A percentile compares a stretch with the other conserved stretches of the same genome.
Conservation (phyloP, 805 yeast species). For the Candida michaelii region DNA sequence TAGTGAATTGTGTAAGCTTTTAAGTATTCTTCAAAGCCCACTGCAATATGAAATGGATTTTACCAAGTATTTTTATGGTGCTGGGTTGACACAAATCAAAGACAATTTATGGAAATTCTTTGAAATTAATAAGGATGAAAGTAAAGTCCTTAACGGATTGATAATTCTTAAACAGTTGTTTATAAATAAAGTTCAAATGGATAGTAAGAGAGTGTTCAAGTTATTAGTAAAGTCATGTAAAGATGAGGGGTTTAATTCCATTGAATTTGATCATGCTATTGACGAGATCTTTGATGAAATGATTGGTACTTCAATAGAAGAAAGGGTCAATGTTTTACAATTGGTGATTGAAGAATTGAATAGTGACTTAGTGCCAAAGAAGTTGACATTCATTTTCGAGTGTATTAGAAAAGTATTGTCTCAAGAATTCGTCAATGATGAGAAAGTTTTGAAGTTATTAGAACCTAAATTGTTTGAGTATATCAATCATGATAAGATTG, state of each 20-base stretch:
- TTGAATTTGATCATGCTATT: constrained; percentile 16
- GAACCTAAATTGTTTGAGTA: constrained; percentile 19
- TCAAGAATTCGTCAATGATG: constrained; percentile 3
- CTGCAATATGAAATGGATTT: constrained; percentile 17
- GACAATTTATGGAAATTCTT: constrained; percentile 18
- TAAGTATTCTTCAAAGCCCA: constrained; percentile 19
- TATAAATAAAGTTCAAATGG: constrained; percentile 23
- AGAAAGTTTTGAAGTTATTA: neutral
- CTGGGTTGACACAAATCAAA: constrained; percentile 19
- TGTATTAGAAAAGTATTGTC: constrained; percentile 2
- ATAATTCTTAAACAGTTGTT: constrained; percentile 37
- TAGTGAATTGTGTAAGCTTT: constrained; percentile 9
- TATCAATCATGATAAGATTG: constrained; percentile 32
- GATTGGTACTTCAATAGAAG: neutral
- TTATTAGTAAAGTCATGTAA: constrained; percentile 20
- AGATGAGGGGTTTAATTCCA: constrained; percentile 18
- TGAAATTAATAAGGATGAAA: constrained; percentile 4
- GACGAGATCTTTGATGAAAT: constrained; percentile 16
- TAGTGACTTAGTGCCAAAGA: neutral
- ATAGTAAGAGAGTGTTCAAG: constrained; percentile 24
- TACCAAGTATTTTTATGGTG: constrained; percentile 16
- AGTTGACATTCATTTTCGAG: constrained; percentile 4
- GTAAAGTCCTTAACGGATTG: constrained; percentile 29
- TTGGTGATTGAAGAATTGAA: neutral
- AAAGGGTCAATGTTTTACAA: neutral